Percentiles rank a stretch among this genome's conserved stretches.
Conservation (phyloP, 108 stramenopile species). For the Skeletonema costatum region DNA sequence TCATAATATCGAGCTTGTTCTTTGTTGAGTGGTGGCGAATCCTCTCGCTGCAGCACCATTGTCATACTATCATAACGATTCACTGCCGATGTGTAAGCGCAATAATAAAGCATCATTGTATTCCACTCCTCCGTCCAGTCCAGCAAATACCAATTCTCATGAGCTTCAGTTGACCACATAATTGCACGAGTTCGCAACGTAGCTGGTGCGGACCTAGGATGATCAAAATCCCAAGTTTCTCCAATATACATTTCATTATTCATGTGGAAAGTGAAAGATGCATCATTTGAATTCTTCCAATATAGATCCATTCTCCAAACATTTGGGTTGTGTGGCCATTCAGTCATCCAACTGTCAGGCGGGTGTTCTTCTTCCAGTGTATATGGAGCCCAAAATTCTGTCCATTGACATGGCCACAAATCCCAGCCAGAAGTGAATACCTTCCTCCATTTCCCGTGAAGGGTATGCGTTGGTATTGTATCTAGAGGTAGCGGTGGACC, state of each 20-base stretch:
- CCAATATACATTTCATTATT: neutral
- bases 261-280: neutral
- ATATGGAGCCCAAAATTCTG: slow-evolving; percentile 6
- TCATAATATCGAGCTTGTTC: neutral
- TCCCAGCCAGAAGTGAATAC: slow-evolving; percentile 9
- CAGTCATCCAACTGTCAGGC: slow-evolving; percentile 2
- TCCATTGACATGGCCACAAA: slow-evolving; percentile 15
- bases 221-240: neutral
- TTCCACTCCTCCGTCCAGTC: slow-evolving; percentile 2
- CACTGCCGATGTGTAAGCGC: slow-evolving; percentile 36
- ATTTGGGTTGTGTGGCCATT: slow-evolving; percentile 5
- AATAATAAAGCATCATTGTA: slow-evolving; percentile 26
- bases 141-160: slow-evolving; percentile 45
- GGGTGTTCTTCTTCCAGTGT: neutral
- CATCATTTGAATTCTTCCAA: neutral
- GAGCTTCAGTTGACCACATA: slow-evolving; percentile 46
- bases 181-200: slow-evolving; percentile 18
- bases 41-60: slow-evolving; percentile 16
- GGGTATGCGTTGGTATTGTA: neutral
- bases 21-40: neutral
- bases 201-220: neutral
- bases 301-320: slow-evolving; percentile 21
- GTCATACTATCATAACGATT: slow-evolving; percentile 31
- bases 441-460: slow-evolving; percentile 7
- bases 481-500: neutral